Evolutionary conservation across 768 basidiomycete genomes (phyloP).

Genomic region (Hericium rajendrae): DNA sequence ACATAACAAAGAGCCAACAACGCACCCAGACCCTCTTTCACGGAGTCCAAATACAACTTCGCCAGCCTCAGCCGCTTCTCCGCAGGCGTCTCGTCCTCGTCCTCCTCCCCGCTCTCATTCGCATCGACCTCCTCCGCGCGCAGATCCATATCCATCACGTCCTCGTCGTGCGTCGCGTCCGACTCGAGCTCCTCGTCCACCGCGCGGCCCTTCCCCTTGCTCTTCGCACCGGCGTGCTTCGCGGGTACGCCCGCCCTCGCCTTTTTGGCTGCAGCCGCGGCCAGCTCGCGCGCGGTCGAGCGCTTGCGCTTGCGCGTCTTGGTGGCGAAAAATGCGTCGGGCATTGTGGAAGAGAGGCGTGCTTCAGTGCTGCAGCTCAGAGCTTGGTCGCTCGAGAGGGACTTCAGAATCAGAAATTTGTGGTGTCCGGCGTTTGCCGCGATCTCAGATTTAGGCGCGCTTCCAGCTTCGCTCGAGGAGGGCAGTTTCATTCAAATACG

Average conservation of each 20-base stretch:
- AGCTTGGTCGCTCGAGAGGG: background rate
- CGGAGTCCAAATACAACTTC: constrained; percentile 78
- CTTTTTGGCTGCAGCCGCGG: constrained; percentile 23
- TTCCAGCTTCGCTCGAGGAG: background rate
- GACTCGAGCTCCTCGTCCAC: constrained; percentile 60
- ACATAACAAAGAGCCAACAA: constrained; percentile 4
- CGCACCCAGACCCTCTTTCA: constrained; percentile 65
- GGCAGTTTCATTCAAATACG: background rate
- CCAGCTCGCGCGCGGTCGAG: constrained; percentile 23
- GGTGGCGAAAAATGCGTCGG: constrained; percentile 73
- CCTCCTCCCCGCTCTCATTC: constrained; percentile 69
- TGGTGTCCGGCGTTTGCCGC: background rate
- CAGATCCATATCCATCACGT: constrained; percentile 70
- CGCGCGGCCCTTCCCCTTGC: constrained; percentile 8
- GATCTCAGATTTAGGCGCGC: background rate
- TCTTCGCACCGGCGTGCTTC: constrained; percentile 6
- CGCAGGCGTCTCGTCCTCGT: constrained; percentile 83
- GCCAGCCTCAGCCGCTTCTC: constrained; percentile 89
- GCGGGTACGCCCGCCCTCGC: constrained; percentile 18
- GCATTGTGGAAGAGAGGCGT: constrained; percentile 37
- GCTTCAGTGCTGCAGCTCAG: too few species aligned
- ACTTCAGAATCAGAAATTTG: background rate
- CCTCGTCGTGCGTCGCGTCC: constrained; percentile 39
- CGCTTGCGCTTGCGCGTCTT: constrained; percentile 60
- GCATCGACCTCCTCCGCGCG: constrained; percentile 42